A percentile compares a stretch with the other conserved stretches of the same genome.
These are phyloP conservation scores for Diaporthe helianthi DNA, from an alignment of 2,329 filamentous ascomycete species.

Conservation along the genomic window DNA sequence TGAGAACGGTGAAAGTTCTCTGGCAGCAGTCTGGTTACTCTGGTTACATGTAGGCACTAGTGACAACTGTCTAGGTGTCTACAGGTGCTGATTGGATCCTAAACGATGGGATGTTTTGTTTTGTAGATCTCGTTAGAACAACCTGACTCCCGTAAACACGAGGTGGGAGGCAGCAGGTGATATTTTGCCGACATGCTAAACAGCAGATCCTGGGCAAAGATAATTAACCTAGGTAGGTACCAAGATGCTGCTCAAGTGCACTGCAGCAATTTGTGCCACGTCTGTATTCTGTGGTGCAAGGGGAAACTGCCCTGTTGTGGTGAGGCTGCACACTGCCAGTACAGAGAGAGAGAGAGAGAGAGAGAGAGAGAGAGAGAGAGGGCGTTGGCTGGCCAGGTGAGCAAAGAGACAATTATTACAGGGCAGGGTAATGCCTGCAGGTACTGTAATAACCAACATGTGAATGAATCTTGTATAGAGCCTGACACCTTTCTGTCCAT, in stretches of 20 bases:
- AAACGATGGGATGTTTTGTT: constrained; percentile 25
- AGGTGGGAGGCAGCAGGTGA: constrained; percentile 19
- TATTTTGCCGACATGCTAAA: too few relatives aligned
- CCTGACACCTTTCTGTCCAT: not conserved
- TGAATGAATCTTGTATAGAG: not conserved
- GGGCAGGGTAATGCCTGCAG: not conserved
- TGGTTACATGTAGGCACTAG: not conserved
- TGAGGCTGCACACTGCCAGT: not conserved
- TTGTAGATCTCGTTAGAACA: constrained; percentile 5
- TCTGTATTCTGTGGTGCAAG: constrained; percentile 19
- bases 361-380: too few relatives aligned
- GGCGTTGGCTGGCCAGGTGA: too few relatives aligned
- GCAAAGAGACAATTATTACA: constrained; percentile 18
- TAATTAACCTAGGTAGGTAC: too few relatives aligned
- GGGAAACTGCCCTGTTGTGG: not conserved
- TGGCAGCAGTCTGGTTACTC: too few relatives aligned
- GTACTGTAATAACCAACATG: constrained; percentile 1
- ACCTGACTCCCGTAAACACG: constrained; percentile 21
- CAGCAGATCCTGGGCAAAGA: too few relatives aligned
- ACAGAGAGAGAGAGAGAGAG: too few relatives aligned
- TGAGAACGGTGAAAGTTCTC: not conserved
- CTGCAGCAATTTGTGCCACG: constrained; percentile 18
- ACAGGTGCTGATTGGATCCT: constrained; percentile 22
- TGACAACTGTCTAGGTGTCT: too few relatives aligned
- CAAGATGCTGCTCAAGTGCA: too few relatives aligned